Evolutionary conservation across 2,329 filamentous ascomycete species (phyloP).

Genomic region (Ophiostoma sp.): DNA sequence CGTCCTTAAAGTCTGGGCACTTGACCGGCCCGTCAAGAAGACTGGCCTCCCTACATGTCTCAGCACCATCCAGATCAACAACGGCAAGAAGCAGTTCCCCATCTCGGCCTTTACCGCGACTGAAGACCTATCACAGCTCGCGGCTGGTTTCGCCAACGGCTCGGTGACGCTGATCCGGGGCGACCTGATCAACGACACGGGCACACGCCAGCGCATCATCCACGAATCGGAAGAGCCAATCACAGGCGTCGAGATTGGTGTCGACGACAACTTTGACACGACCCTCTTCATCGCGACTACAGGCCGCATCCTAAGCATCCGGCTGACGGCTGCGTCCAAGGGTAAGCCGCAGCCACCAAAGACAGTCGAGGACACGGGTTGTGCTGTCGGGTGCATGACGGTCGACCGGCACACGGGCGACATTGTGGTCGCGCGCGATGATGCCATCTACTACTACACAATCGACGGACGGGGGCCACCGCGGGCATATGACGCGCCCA

Average conservation of each 20-base stretch:
- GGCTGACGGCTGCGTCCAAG: slow-evolving; percentile 51
- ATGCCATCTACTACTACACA: slow-evolving; percentile 92
- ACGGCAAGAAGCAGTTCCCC: slow-evolving; percentile 89
- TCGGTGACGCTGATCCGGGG: slow-evolving; percentile 89
- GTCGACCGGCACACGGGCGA: slow-evolving; percentile 74
- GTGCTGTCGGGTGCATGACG: slow-evolving; percentile 92
- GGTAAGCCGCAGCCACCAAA: slow-evolving; percentile 86
- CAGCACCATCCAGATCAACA: slow-evolving; percentile 79
- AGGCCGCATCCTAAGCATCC: slow-evolving; percentile 78
- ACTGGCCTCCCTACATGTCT: slow-evolving; percentile 83
- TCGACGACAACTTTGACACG: slow-evolving; percentile 59
- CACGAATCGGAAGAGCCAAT: slow-evolving; percentile 96
- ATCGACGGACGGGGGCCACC: slow-evolving; percentile 78
- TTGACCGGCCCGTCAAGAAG: slow-evolving; percentile 92
- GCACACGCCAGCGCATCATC: slow-evolving; percentile 87
- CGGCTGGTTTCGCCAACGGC: slow-evolving; percentile 92
- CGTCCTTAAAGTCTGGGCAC: slow-evolving; percentile 91
- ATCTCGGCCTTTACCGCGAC: slow-evolving; percentile 85
- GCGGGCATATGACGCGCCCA: slow-evolving; percentile 85
- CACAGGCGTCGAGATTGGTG: slow-evolving; percentile 76
- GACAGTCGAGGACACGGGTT: slow-evolving; percentile 82
- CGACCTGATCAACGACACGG: slow-evolving; percentile 90
- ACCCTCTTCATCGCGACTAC: slow-evolving; percentile 92
- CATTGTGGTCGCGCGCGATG: slow-evolving; percentile 85
- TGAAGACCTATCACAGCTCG: slow-evolving; percentile 84